Base-by-base conservation (phyloP, 495 filamentous ascomycete species). In the Penicillium psychrofluorescens region DNA sequence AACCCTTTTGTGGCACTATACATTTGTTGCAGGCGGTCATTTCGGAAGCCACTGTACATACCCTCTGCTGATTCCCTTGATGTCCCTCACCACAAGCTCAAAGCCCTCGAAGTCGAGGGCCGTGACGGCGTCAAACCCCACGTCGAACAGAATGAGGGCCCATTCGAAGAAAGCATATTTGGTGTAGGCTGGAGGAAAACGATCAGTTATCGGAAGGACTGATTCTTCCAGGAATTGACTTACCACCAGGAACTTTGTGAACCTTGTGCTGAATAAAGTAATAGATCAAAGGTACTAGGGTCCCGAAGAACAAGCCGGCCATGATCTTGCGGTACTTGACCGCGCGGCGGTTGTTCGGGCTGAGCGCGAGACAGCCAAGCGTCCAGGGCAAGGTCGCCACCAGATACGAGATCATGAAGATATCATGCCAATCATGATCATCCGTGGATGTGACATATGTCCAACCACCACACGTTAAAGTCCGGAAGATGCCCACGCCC, bases 261-360 rank as follows among this genome's bases (percentile, higher is more conserved):
- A 99, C 85, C 66, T 98, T 99, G 71, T 99, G 92, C 58, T 99
- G 94, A 53, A 99, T 95, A 61, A 96, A 99, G 57, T 85, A 99
- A 68, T 97, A 97, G 30, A 96, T 77, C 69, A 97, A 70, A 37
- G 90, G 90, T 22, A 95, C 81, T 34, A 97, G 66, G 1, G 88
- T 94, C 39, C 85, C 86, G 59, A 97, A 97, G 70, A 99, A 99
- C 16, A 81, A 74, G 9, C 79, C 70, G 1, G 87, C 89, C 38
- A 97, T 64, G 39, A 84, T 82, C 67, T 92, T 97, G 41, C 94
- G 76, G 58, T 94, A 95, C 63, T 87, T 90, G 50, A 95, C 76
- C 4, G 94, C 88, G 39, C 70, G 78, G 22, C 80, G 72, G 59
- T 97, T 96, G 49, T 83, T 82, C 5, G 92, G 91, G 60, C 90